These are phyloP conservation scores for Nakaseomyces uthaithaninus DNA, from an alignment of 1,139 yeast genomes.

Conservation along the genomic window DNA sequence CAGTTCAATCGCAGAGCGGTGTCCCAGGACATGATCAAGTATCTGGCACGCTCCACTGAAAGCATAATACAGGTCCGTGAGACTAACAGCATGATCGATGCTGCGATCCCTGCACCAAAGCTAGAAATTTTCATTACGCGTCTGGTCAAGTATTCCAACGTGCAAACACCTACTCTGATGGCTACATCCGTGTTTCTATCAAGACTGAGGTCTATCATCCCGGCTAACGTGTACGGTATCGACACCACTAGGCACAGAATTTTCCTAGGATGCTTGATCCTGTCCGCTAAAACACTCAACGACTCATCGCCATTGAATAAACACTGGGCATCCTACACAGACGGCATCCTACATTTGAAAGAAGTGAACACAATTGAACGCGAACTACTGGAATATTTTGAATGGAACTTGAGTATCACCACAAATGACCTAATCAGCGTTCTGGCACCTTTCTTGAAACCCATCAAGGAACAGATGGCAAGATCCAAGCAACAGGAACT, in stretches of 20 bases:
- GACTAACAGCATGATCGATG: conserved; percentile 14
- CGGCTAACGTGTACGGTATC: conserved; percentile 86
- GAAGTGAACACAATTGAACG: conserved; percentile 91
- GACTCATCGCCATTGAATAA: conserved; percentile 91
- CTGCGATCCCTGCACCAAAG: conserved; percentile 24
- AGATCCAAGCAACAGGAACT: conserved; percentile 14
- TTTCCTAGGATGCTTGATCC: conserved; percentile 75
- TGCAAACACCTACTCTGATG: conserved; percentile 93
- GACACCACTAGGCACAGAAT: conserved; percentile 91
- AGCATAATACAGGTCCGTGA: conserved; percentile 60
- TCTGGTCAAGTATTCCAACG: conserved; percentile 73
- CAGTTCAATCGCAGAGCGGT: conserved; percentile 73
- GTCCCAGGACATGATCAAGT: conserved; percentile 66
- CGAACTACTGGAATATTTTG: conserved; percentile 70
- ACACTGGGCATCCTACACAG: conserved; percentile 91
- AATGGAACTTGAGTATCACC: conserved; percentile 72
- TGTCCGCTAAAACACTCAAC: conserved; percentile 84
- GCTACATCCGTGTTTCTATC: conserved; percentile 76
- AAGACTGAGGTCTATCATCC: conserved; percentile 66
- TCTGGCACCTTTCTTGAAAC: conserved; percentile 65
- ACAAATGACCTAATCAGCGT: conserved; percentile 61
- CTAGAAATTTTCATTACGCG: conserved; percentile 60
- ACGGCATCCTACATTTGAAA: conserved; percentile 62
- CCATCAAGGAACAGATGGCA: conserved; percentile 44
- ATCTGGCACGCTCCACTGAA: conserved; percentile 69